phyloP scores from a whole-genome alignment of 2,329 filamentous ascomycete species.

The Rhinocladiella similis region DNA sequence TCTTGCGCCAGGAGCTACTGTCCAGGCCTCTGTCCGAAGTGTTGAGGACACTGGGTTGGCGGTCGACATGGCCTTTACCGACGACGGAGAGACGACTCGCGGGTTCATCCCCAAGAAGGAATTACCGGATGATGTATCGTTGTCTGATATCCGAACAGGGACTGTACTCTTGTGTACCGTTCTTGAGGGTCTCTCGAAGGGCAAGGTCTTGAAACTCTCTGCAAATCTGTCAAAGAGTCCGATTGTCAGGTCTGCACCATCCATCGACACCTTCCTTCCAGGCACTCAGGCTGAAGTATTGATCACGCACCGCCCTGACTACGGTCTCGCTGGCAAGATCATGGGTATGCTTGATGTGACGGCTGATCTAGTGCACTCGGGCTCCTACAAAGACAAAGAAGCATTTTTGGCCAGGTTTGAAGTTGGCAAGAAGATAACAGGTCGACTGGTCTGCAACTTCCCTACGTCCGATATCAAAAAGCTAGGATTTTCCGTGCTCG shows the following conservation, averaged over 20 bases:
- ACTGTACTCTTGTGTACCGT: conserved; percentile 82
- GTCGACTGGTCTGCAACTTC: conserved; percentile 84
- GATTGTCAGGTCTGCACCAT: conserved; percentile 74
- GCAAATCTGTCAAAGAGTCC: conserved; percentile 55
- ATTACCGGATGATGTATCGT: conserved; percentile 64
- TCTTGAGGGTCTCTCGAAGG: conserved; percentile 70
- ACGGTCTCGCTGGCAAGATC: conserved; percentile 83
- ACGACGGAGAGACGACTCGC: conserved; percentile 66
- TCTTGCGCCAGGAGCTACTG: conserved; percentile 70
- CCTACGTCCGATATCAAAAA: conserved; percentile 76
- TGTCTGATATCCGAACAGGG: conserved; percentile 74
- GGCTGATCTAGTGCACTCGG: conserved; percentile 87
- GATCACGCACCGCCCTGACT: conserved; percentile 70
- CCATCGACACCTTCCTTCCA: conserved; percentile 85
- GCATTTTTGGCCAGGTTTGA: conserved; percentile 70
- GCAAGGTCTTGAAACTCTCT: conserved; percentile 84
- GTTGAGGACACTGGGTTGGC: conserved; percentile 95
- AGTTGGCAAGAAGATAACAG: conserved; percentile 79
- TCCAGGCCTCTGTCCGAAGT: conserved; percentile 86
- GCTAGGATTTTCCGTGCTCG: conserved; percentile 81
- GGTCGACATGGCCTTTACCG: conserved; percentile 82
- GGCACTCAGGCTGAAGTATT: conserved; percentile 88
- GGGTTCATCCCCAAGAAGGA: conserved; percentile 88
- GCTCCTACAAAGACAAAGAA: conserved; percentile 68
- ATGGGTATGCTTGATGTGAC: conserved; percentile 90